Conservation (phyloP, 2,329 filamentous ascomycete species). For the Cyanodermella asteris region DNA sequence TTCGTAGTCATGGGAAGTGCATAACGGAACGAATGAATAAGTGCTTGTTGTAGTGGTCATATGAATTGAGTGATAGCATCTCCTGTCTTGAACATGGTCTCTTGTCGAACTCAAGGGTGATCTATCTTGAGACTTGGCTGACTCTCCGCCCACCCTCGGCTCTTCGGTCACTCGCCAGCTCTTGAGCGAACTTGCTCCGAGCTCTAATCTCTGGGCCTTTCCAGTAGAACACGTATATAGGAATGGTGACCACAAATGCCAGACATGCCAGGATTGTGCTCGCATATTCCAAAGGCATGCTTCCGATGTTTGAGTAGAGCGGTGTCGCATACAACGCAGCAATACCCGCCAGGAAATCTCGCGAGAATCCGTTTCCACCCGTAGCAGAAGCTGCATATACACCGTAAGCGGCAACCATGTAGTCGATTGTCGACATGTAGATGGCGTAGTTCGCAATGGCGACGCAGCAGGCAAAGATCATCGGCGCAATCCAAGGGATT, state of each 20-base stretch:
- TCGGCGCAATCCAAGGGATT: conserved; percentile 38
- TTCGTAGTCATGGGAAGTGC: no score
- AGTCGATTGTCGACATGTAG: conserved; percentile 45
- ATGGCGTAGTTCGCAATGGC: conserved; percentile 39
- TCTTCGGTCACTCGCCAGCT: conserved; percentile 26
- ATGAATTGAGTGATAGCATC: no score
- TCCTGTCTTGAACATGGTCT: no score
- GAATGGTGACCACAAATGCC: conserved; percentile 35
- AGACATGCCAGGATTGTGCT: conserved; percentile 40
- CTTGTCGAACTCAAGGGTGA: no score
- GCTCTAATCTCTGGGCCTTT: conserved; percentile 37
- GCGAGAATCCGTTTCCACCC: conserved; percentile 43
- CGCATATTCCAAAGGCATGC: conserved; percentile 34
- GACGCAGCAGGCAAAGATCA: conserved; percentile 37
- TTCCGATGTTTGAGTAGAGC: conserved; percentile 17
- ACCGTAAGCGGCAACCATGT: conserved; percentile 45
- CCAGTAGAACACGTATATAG: conserved; percentile 46
- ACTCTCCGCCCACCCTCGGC: conserved; percentile 10
- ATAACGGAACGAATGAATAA: no score
- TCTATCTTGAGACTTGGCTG: no score
- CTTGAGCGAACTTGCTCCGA: conserved; percentile 41
- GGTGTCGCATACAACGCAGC: conserved; percentile 37
- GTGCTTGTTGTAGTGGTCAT: no score
- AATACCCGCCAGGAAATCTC: conserved; percentile 44
- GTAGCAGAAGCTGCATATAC: conserved; percentile 43